These are phyloP conservation scores for Oxyria digyna DNA, from an alignment of 148 eudicot species.

Conservation along the genomic window DNA sequence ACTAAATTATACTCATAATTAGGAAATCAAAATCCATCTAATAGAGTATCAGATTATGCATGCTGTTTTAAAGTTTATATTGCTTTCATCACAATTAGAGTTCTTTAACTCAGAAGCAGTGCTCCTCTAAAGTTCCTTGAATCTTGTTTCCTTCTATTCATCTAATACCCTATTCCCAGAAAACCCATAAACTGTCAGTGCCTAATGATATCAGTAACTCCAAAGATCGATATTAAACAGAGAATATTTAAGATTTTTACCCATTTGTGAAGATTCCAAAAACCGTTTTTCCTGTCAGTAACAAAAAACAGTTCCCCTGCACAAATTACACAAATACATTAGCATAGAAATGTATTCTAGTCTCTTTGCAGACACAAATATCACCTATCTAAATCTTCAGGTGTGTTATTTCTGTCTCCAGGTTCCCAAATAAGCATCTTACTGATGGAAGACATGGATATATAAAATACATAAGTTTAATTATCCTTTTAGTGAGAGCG, in stretches of 20 bases:
- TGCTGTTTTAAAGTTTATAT: not conserved
- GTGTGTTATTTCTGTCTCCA: not conserved
- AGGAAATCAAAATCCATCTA: not conserved
- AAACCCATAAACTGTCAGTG: not conserved
- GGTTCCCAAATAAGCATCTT: not conserved
- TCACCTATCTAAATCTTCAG: not conserved
- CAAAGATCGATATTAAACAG: not conserved
- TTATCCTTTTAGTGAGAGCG: not conserved
- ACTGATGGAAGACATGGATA: not conserved
- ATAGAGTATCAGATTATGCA: not conserved
- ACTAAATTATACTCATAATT: not conserved
- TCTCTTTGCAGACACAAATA: conserved; percentile 1
- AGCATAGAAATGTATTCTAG: not conserved
- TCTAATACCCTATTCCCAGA: not conserved
- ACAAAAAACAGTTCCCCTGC: conserved; percentile 89
- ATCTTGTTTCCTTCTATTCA: not conserved
- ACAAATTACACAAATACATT: conserved; percentile 9
- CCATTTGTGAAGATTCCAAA: conserved; percentile 97
- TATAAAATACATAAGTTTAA: not conserved
- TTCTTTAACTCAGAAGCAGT: not conserved
- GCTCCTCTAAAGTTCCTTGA: not conserved
- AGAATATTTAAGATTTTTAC: conserved; percentile 20
- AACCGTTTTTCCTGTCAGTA: conserved; percentile 79
- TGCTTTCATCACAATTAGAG: not conserved
- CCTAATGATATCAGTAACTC: not conserved